Conservation (phyloP, 2,329 filamentous ascomycete species). For the Penicillium sp. region DNA sequence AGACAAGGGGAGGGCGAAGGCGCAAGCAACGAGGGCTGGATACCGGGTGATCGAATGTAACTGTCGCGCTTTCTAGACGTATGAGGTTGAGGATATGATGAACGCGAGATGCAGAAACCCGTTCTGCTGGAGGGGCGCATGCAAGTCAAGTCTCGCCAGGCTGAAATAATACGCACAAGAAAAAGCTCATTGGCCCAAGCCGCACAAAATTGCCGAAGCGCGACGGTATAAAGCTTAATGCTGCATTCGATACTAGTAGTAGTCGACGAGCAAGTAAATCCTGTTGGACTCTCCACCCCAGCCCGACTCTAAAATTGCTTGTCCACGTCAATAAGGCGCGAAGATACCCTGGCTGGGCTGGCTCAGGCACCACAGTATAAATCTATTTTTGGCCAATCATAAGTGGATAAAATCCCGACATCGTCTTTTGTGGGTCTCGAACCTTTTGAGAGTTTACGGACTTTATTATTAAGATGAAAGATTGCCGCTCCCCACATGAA, state of each 20-base stretch:
- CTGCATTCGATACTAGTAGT: neutral
- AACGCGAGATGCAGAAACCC: neutral
- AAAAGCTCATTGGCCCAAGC: neutral
- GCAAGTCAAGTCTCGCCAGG: slow-evolving; percentile 2
- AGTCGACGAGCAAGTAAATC: neutral
- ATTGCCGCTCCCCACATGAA: slow-evolving; percentile 23
- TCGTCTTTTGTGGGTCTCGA: slow-evolving; percentile 1
- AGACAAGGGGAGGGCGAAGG: neutral
- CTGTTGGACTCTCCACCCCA: too few relatives aligned
- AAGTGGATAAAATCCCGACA: neutral
- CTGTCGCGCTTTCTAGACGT: neutral
- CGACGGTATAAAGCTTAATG: neutral
- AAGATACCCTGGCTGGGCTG: neutral
- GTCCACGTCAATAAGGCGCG: neutral
- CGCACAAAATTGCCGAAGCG: neutral
- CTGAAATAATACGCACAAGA: neutral
- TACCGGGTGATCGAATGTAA: neutral
- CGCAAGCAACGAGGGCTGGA: neutral
- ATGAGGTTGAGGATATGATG: neutral
- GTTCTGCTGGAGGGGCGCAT: neutral
- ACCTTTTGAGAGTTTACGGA: neutral
- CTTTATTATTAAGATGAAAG: slow-evolving; percentile 10
- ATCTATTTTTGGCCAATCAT: slow-evolving; percentile 6
- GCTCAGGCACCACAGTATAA: neutral
- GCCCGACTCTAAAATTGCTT: neutral